Evolutionary conservation across 805 yeast genomes (phyloP).

Genomic region (Wickerhamomyces ciferrii): DNA sequence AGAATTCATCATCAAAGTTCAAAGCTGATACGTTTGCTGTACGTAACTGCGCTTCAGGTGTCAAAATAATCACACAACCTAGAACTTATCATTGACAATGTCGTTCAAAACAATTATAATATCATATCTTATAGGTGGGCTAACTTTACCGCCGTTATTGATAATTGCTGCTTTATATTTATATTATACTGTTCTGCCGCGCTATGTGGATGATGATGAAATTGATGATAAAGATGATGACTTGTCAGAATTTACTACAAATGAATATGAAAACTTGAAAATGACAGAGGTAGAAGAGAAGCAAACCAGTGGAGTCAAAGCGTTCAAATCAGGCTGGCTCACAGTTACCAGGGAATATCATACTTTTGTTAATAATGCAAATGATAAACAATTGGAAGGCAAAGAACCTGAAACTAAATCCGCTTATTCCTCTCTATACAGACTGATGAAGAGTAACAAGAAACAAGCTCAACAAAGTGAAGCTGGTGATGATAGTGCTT

Average conservation of each 20-base stretch:
- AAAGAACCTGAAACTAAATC: constrained; percentile 30
- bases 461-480: constrained; percentile 9
- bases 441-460: constrained; percentile 38
- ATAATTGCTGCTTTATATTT: constrained; percentile 33
- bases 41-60: background rate
- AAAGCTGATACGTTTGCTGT: background rate
- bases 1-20: no score
- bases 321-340: constrained; percentile 71
- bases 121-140: constrained; percentile 70
- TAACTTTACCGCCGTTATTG: constrained; percentile 69
- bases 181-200: constrained; percentile 29
- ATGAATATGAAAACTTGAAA: constrained; percentile 36
- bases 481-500: constrained; percentile 1
- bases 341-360: constrained; percentile 78
- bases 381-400: constrained; percentile 28
- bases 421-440: constrained; percentile 58
- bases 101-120: constrained; percentile 21
- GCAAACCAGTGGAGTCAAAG: constrained; percentile 54
- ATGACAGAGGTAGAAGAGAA: constrained; percentile 64
- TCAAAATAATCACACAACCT: background rate
- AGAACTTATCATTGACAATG: constrained; percentile 4
- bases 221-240: constrained; percentile 20
- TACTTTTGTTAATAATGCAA: constrained; percentile 31
- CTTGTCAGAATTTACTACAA: constrained; percentile 12
- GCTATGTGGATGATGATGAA: constrained; percentile 18